phyloP scores from a whole-genome alignment of 805 yeast species.

The Monosporozyma unispora region DNA sequence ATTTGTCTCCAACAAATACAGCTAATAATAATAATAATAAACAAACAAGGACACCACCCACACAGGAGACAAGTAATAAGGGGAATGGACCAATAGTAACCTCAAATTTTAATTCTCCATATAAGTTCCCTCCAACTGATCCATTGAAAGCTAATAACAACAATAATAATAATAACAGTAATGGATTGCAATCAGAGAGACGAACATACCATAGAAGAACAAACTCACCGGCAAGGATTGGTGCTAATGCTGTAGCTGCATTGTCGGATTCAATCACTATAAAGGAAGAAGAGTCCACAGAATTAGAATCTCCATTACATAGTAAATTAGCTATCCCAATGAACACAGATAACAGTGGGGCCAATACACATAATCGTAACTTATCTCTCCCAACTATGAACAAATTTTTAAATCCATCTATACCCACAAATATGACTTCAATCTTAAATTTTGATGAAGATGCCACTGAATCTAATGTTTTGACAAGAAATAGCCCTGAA shows the following conservation, averaged over 20 bases:
- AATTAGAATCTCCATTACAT: neutral
- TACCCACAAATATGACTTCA: constrained; percentile 15
- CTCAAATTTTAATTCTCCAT: neutral
- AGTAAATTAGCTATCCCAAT: neutral
- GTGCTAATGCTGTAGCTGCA: constrained; percentile 62
- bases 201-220: constrained; percentile 31
- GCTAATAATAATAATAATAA: neutral
- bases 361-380: constrained; percentile 13
- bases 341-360: neutral
- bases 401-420: constrained; percentile 3
- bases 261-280: constrained; percentile 24
- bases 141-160: constrained; percentile 8
- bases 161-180: neutral
- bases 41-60: neutral
- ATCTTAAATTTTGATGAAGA: constrained; percentile 15
- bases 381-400: constrained; percentile 17
- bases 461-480: neutral
- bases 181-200: neutral
- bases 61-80: neutral
- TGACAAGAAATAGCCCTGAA: neutral
- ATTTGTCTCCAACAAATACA: neutral
- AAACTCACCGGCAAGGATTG: constrained; percentile 60
- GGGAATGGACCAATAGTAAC: neutral
- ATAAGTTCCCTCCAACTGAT: constrained; percentile 4
- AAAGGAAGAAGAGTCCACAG: constrained; percentile 20